Conservation (phyloP, 2,329 filamentous ascomycete species). For the Venturia effusa region DNA sequence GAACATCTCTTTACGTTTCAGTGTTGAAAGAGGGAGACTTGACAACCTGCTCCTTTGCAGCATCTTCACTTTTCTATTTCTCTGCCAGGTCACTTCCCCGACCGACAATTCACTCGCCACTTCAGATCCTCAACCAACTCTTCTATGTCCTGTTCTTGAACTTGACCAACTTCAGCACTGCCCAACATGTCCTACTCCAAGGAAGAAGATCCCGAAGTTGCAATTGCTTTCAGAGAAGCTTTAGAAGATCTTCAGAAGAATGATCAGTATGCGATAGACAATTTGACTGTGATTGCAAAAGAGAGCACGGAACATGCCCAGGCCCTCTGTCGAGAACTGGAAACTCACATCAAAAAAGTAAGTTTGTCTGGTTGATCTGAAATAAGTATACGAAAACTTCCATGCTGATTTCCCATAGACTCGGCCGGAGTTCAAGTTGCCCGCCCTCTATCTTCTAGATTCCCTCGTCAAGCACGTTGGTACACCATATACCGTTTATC, state of each 20-base stretch:
- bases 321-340: constrained; percentile 79
- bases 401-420: constrained; percentile 50
- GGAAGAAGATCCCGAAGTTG: constrained; percentile 50
- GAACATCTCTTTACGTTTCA: constrained; percentile 6
- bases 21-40: constrained; percentile 8
- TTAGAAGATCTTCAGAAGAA: constrained; percentile 86
- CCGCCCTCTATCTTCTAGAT: constrained; percentile 94
- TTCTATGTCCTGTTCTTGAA: constrained; percentile 5
- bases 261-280: constrained; percentile 91
- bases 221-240: constrained; percentile 87
- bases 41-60: constrained; percentile 1
- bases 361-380: constrained; percentile 33
- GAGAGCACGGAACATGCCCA: constrained; percentile 95
- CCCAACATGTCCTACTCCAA: constrained; percentile 2
- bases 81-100: not conserved
- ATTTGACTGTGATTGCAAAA: constrained; percentile 91
- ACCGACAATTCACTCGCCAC: not conserved
- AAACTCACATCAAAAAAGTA: constrained; percentile 93
- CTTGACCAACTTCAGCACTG: not conserved
- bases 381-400: constrained; percentile 2
- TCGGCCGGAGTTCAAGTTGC: constrained; percentile 77
- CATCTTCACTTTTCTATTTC: constrained; percentile 5
- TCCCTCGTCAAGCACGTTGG: constrained; percentile 98
- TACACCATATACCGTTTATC: constrained; percentile 91
- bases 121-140: not conserved